Conservation (phyloP, 139 green algal species). For the Desmodesmus armatus region DNA sequence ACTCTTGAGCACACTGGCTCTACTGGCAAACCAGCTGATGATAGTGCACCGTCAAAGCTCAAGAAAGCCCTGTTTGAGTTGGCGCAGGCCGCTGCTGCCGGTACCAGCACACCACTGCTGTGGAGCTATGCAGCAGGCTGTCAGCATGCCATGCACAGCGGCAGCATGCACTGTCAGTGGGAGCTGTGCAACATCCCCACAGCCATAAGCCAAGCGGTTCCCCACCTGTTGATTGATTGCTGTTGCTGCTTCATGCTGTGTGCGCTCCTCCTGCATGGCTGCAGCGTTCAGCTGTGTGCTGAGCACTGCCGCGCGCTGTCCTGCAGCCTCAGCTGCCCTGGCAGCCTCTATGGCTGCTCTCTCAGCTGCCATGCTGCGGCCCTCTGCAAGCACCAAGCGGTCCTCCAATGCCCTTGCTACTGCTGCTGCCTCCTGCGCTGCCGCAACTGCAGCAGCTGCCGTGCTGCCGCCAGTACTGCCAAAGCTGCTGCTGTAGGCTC, state of each 20-base stretch:
- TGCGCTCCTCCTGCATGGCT: too few relatives aligned
- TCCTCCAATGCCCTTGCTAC: conserved; percentile 12
- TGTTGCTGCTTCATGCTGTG: conserved; percentile 17
- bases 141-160: background rate
- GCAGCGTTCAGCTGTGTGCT: too few relatives aligned
- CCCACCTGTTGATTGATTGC: conserved; percentile 30
- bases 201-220: background rate
- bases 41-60: too few relatives aligned
- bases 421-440: conserved; percentile 31
- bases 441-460: conserved; percentile 10
- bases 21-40: too few relatives aligned
- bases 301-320: background rate
- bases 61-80: too few relatives aligned
- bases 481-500: too few relatives aligned
- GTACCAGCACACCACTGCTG: background rate
- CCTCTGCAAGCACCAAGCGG: background rate
- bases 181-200: too few relatives aligned
- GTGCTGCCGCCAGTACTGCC: background rate
- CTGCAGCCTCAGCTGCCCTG: conserved; percentile 6
- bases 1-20: background rate
- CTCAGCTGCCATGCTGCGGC: conserved; percentile 24
- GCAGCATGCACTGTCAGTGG: too few relatives aligned
- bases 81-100: too few relatives aligned
- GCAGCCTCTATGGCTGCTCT: conserved; percentile 25
- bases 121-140: background rate